Conservation (phyloP, 2,329 filamentous ascomycete species). For the Trichoderma sp. region DNA sequence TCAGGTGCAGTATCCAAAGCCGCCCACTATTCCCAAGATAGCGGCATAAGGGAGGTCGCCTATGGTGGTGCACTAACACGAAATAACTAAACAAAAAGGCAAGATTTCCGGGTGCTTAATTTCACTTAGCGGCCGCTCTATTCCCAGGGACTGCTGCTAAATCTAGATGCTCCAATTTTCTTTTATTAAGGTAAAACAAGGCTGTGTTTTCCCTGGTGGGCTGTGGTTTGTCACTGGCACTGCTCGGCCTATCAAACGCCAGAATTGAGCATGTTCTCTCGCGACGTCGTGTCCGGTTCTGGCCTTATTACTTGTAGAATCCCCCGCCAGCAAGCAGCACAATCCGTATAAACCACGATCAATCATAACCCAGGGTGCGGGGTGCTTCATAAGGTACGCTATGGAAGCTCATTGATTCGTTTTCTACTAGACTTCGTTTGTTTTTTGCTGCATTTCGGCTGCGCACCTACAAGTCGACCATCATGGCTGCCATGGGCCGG, state of each 20-base stretch:
- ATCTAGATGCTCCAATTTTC: not conserved
- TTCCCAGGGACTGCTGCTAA: not conserved
- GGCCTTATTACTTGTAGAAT: not conserved
- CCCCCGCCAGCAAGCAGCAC: not conserved
- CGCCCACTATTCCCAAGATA: not conserved
- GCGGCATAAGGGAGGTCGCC: too few relatives aligned
- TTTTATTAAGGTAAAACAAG: not conserved
- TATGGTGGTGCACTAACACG: not conserved
- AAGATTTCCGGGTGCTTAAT: not conserved
- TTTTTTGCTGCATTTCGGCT: not conserved
- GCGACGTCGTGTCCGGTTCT: slow-evolving; percentile 14
- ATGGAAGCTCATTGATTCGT: slow-evolving; percentile 23
- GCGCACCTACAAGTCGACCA: slow-evolving; percentile 27
- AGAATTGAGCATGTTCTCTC: slow-evolving; percentile 15
- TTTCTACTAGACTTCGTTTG: not conserved
- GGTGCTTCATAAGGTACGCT: slow-evolving; percentile 15
- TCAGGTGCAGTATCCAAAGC: not conserved
- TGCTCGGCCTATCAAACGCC: slow-evolving; percentile 20
- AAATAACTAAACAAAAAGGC: not conserved
- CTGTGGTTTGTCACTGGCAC: slow-evolving; percentile 4
- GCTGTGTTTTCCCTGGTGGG: not conserved
- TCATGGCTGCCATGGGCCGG: slow-evolving; percentile 64
- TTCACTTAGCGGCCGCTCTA: not conserved
- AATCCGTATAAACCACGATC: not conserved
- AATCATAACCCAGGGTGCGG: not conserved